Evolutionary conservation across 1,284 basidiomycete species (phyloP), one percentile per base, ranked within the genome.

Genomic region (Trichosporon ovoides): DNA sequence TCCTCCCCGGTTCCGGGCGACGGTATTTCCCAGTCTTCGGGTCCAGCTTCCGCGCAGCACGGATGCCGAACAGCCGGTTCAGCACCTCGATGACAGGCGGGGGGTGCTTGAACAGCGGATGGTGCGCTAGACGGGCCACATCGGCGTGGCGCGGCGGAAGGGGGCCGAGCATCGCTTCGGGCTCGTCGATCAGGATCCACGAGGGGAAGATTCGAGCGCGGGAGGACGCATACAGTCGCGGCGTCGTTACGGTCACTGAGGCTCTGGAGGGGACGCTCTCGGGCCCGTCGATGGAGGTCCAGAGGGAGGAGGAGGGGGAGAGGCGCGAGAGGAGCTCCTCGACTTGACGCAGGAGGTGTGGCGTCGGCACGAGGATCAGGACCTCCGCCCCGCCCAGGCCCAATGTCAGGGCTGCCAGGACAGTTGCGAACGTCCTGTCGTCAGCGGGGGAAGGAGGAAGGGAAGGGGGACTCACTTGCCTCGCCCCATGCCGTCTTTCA

Each of bases 401-500:
- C 0, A 67, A 56, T 3, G 63, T 57, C 22, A 68, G 38, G 1
- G 67, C 66, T 1, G 63, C 63, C 3, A 73, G 52, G 2, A 67
- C 65, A 11, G 71, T 38, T 0, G 63, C 62, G 16, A 60, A 64
- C 16, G 56, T 58, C 24, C 58, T 60, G 52, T 2, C 18, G 28
- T 31, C 28, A 31, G 28, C 28, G 4, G 4, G 28, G 28, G 28
- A 31, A 31, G 28, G 4, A 9, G 28, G 9, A 9, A 31, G 9
- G 5, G n/a, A n/a, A n/a, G n/a, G n/a, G n/a, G 28, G 2, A 63
- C 70, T 65, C 61, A 72, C 70, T 73, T 73, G 33, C 71, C 71
- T 5, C 68, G 64, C 3, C 71, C 71, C 67, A 70, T 73, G 34
- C 62, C 53, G 57, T 73, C 71, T 18, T 63, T 63, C 28, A 70